Percentiles rank a stretch among this genome's conserved stretches.
phyloP scores from a whole-genome alignment of 2,329 filamentous ascomycete species.

The Aspergillus luchuensis region DNA sequence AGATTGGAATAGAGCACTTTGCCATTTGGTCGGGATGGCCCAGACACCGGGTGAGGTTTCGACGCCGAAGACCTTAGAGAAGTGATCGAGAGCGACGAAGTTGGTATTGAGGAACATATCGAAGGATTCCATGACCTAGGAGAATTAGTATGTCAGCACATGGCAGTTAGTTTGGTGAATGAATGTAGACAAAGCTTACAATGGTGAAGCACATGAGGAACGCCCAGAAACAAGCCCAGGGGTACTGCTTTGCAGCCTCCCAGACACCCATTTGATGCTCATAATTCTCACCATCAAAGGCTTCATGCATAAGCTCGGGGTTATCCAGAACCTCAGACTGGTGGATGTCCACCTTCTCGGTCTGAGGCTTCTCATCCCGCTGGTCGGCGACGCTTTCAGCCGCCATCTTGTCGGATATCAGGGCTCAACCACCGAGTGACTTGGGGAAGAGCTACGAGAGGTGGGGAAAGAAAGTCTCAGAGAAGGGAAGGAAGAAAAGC shows the following conservation, averaged over 20 bases:
- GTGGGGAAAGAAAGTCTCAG: too few species aligned
- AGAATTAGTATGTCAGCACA: not conserved
- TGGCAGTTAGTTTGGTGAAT: not conserved
- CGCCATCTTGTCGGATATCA: too few species aligned
- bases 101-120: slow-evolving; percentile 53
- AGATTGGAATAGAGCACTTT: slow-evolving; percentile 58
- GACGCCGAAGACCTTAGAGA: slow-evolving; percentile 45
- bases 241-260: slow-evolving; percentile 44
- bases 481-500: too few species aligned
- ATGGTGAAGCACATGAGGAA: slow-evolving; percentile 56
- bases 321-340: slow-evolving; percentile 41
- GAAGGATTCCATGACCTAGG: slow-evolving; percentile 55
- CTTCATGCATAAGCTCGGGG: slow-evolving; percentile 44
- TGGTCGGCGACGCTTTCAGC: too few species aligned
- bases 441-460: too few species aligned
- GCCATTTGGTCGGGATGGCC: slow-evolving; percentile 49
- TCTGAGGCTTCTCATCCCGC: too few species aligned
- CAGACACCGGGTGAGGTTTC: slow-evolving; percentile 1
- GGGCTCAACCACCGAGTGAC: too few species aligned
- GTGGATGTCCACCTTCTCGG: slow-evolving; percentile 26
- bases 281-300: slow-evolving; percentile 47
- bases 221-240: slow-evolving; percentile 52
- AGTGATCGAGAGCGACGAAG: slow-evolving; percentile 48
- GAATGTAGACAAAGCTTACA: slow-evolving; percentile 35
- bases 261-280: slow-evolving; percentile 48